Conservation (phyloP, 108 stramenopile species). For the Pseudonitzschia multiseries region DNA sequence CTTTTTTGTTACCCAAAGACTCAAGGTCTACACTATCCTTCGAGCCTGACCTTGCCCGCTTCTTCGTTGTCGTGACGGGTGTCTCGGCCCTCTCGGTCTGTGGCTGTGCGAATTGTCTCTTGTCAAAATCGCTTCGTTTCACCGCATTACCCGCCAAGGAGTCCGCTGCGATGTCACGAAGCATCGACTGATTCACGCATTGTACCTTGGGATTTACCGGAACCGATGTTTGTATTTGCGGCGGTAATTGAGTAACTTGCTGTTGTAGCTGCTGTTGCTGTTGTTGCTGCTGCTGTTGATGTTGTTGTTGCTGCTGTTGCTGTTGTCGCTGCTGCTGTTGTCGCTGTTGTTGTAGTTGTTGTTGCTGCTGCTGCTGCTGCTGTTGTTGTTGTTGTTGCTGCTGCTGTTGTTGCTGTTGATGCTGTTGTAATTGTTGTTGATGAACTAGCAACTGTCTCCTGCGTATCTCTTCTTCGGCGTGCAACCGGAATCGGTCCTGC, state of each 20-base stretch:
- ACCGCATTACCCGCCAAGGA: slow-evolving; percentile 32
- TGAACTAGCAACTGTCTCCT: slow-evolving; percentile 21
- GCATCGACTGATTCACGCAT: slow-evolving; percentile 17
- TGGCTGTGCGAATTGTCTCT: slow-evolving; percentile 27
- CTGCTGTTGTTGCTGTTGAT: not conserved
- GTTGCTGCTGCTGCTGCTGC: not conserved
- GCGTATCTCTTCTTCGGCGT: slow-evolving; percentile 32
- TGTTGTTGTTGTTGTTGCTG: slow-evolving; percentile 13
- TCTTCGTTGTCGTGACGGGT: slow-evolving; percentile 12
- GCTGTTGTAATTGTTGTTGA: slow-evolving; percentile 5
- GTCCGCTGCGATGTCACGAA: slow-evolving; percentile 36
- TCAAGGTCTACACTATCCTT: slow-evolving; percentile 20
- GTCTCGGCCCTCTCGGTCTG: slow-evolving; percentile 3
- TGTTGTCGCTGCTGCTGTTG: slow-evolving; percentile 17
- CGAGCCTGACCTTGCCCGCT: slow-evolving; percentile 16
- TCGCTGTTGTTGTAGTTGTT: slow-evolving; percentile 6
- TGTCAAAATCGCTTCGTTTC: slow-evolving; percentile 30
- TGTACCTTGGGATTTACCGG: not conserved
- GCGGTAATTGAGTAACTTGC: not conserved
- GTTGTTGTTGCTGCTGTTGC: slow-evolving; percentile 14
- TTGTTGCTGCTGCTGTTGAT: slow-evolving; percentile 6
- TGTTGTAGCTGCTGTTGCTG: slow-evolving; percentile 4
- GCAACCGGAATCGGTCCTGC: slow-evolving; percentile 20
- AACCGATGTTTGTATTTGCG: not conserved
- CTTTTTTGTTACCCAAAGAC: not conserved